Conservation (phyloP, 345 rosid species). For the Isatis tinctoria region DNA sequence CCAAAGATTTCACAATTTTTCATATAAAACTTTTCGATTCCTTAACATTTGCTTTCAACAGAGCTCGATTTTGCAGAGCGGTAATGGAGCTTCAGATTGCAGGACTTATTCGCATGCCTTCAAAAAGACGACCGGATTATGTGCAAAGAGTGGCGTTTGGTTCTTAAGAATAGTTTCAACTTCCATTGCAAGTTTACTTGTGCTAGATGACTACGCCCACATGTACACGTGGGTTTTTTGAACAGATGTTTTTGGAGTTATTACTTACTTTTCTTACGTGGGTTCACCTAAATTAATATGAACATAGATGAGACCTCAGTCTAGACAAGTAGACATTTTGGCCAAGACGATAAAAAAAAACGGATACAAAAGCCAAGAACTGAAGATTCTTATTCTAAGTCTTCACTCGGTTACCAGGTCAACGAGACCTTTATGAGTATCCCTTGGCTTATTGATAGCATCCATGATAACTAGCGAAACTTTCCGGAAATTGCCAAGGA, state of each 20-base stretch:
- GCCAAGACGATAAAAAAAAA: neutral
- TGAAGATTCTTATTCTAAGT: neutral
- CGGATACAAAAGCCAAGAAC: neutral
- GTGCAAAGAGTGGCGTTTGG: constrained; percentile 91
- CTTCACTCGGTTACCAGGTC: neutral
- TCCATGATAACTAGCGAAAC: neutral
- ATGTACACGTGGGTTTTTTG: neutral
- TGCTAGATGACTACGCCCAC: neutral
- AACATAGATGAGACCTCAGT: neutral
- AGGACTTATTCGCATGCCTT: constrained; percentile 87
- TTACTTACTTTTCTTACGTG: neutral
- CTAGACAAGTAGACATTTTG: neutral
- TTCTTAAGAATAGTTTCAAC: constrained; percentile 29
- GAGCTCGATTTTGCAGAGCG: constrained; percentile 86
- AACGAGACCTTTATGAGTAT: neutral
- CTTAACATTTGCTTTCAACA: constrained; percentile 44
- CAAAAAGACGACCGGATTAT: constrained; percentile 79
- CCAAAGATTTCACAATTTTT: neutral
- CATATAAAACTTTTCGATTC: neutral
- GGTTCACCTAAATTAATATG: neutral
- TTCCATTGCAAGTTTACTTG: neutral
- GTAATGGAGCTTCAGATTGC: constrained; percentile 84
- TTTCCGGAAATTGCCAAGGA: neutral
- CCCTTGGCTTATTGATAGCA: neutral
- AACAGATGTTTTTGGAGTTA: neutral